Base-by-base conservation (phyloP, 306 rosid species). In the Cicer chorassanicum region DNA sequence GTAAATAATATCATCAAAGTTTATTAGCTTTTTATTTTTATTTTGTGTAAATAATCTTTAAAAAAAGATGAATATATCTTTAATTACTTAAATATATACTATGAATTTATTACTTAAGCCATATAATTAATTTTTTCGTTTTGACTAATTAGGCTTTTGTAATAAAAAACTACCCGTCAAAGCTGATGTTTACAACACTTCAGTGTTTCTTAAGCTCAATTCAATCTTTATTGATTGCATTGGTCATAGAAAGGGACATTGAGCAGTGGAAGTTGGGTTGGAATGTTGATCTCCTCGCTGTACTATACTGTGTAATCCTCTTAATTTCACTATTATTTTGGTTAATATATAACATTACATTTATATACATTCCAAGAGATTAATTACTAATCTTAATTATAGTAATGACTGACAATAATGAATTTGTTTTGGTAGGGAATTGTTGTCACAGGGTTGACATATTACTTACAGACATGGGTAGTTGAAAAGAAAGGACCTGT, bases 401-500 rank as follows among this genome's bases (percentile, higher is more conserved):
- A 50, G 34, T 38, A 34, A 12, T 59, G 54, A 46, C 42, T 24
- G 8, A 54, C 11, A 8, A 36, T 13, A 60, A 5, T 46, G 2
- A 57, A 9, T 56, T 36, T 14, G 55, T 65, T 1, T 42, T 75
- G 67, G 42, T 50, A 91, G 97, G 97, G 95, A 36, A 45, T 89
- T 16, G 84, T 89, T 61, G 97, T 89, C 42, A 85, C 92, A 5
- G 97, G 90, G 5, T 80, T 89, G 1, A 77, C 92, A 38, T 91
- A 79, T 80, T 86, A 77, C 76, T 79, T 89, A 48, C 91, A 89
- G 81, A 80, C 97, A 68, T 91, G 93, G 89, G 86, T 88, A 0
- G 81, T 91, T 60, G 95, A 86, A 82, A 89, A 86, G 79, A 88
- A 86, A 78, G 97, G 94, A 50, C 91, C 95, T 0, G 93, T 91